Evolutionary conservation across 2,329 filamentous ascomycete genomes (phyloP).

Genomic region (Zopfia rhizophila): DNA sequence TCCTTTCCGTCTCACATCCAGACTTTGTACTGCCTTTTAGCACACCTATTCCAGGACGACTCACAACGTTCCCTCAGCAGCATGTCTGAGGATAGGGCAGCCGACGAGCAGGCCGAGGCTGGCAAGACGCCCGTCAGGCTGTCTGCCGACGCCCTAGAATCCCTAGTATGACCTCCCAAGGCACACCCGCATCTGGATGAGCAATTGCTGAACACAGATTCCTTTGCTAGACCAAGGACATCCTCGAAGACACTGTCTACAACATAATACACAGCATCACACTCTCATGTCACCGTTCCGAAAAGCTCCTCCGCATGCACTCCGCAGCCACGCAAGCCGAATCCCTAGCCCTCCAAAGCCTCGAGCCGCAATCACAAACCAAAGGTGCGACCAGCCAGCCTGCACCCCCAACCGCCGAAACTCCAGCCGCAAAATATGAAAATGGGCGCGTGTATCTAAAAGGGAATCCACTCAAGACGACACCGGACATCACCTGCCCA

Average conservation of each 20-base stretch:
- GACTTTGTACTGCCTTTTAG: conserved; percentile 5
- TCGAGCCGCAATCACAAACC: conserved; percentile 44
- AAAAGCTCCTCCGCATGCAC: conserved; percentile 77
- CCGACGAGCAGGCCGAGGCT: conserved; percentile 39
- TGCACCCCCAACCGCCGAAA: conserved; percentile 65
- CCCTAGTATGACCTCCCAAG: conserved; percentile 39
- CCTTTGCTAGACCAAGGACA: conserved; percentile 46
- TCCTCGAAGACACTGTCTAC: conserved; percentile 79
- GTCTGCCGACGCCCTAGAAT: conserved; percentile 39
- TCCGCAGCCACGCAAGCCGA: conserved; percentile 64
- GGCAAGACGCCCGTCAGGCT: conserved; percentile 37
- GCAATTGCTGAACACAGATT: conserved; percentile 37
- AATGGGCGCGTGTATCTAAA: conserved; percentile 75
- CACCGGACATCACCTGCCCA: conserved; percentile 76
- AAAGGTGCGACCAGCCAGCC: conserved; percentile 57
- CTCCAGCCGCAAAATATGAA: conserved; percentile 75
- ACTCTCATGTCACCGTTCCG: conserved; percentile 78
- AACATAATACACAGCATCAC: conserved; percentile 81
- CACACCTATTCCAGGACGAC: conserved; percentile 22
- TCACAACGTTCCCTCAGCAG: conserved; percentile 31
- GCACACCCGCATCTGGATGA: conserved; percentile 16
- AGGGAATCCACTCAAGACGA: conserved; percentile 77
- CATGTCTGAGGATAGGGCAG: conserved; percentile 51
- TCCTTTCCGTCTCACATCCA: conserved; percentile 33
- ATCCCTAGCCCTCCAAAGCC: conserved; percentile 47